Base-by-base conservation (phyloP, 768 basidiomycete genomes). In the Rhodotorula toruloides region DNA sequence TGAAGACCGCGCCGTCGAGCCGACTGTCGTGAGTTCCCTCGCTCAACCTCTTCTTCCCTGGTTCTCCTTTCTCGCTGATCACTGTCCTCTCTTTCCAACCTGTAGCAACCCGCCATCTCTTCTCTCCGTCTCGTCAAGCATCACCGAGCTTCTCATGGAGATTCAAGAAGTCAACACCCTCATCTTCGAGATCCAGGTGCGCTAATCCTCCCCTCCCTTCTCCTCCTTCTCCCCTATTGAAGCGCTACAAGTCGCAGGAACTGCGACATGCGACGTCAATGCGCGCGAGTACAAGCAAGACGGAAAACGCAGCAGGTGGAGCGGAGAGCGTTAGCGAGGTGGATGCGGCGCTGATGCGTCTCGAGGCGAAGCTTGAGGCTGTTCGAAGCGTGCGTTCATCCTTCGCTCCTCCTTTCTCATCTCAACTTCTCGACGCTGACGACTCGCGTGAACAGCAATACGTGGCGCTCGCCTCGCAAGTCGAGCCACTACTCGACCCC, bases 101-200 rank as follows among this genome's bases (percentile, higher is more conserved):
- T n/a, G n/a, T n/a, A n/a, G n/a, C n/a, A n/a, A n/a, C n/a, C n/a
- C n/a, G n/a, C n/a, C n/a, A n/a, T n/a, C n/a, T n/a, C 34, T 66
- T 6, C 54, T 74, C 6, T 65, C 59, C 14, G 27, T 74, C 9
- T 69, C 67, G 6, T 65, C 68, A 19, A 50, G 58, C 43, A 55
- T 74, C 21, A 74, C 73, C 16, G 73, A 74, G 42, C 50, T 72
- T 7, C 50, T 44, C 5, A 63, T 70, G 56, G 27, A 40, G 25
- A 60, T 74, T 1, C 52, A 71, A 32, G 71, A 63, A 37, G 56
- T 67, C 50, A 49, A 63, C 25, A 74, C 71, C 7, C 42, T 68
- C 54, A 67, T 74, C 29, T 74, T 74, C 54, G 67, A 71, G 56
- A 68, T 74, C 27, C 73, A 74, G 7, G 44, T 46, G 29, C 48